Conservation (phyloP, 768 basidiomycete genomes). For the Agaricus bisporus region DNA sequence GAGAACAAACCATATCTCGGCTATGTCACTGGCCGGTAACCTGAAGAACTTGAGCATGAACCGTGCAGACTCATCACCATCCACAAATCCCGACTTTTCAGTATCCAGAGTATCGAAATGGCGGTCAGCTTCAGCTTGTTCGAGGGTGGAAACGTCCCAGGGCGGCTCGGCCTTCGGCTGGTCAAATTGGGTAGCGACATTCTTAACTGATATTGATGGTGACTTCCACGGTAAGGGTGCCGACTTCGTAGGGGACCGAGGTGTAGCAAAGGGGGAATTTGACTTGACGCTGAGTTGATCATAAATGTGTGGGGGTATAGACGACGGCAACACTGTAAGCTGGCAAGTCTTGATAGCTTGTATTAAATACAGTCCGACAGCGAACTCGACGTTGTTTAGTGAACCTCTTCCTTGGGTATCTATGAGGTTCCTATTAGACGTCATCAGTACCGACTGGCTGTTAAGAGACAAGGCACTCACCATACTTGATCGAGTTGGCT, state of each 20-base stretch:
- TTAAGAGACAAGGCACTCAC: slow-evolving; percentile 25
- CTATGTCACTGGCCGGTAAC: slow-evolving; percentile 26
- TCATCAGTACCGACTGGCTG: not conserved
- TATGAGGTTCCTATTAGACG: slow-evolving; percentile 44
- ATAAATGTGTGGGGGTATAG: slow-evolving; percentile 25
- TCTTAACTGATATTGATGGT: slow-evolving; percentile 1
- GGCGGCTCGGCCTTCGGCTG: not conserved
- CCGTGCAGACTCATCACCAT: slow-evolving; percentile 24
- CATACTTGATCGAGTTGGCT: slow-evolving; percentile 59
- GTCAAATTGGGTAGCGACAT: not conserved
- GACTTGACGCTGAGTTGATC: slow-evolving; percentile 20
- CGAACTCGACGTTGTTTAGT: slow-evolving; percentile 63
- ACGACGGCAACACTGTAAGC: slow-evolving; percentile 24
- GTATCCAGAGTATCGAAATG: slow-evolving; percentile 27
- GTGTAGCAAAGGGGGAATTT: slow-evolving; percentile 1
- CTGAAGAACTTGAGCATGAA: slow-evolving; percentile 24
- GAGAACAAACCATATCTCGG: slow-evolving; percentile 30
- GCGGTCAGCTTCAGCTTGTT: slow-evolving; percentile 20
- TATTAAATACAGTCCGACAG: slow-evolving; percentile 66
- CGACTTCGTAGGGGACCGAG: slow-evolving; percentile 6
- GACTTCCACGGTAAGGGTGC: slow-evolving; percentile 5
- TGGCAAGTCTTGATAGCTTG: slow-evolving; percentile 28
- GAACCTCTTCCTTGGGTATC: slow-evolving; percentile 54
- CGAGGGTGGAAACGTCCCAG: slow-evolving; percentile 9
- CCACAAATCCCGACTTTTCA: slow-evolving; percentile 23